A percentile compares a stretch with the other conserved stretches of the same genome.
These are phyloP conservation scores for Leonotis leonurus DNA, from an alignment of 257 asterid species.

Conservation along the genomic window DNA sequence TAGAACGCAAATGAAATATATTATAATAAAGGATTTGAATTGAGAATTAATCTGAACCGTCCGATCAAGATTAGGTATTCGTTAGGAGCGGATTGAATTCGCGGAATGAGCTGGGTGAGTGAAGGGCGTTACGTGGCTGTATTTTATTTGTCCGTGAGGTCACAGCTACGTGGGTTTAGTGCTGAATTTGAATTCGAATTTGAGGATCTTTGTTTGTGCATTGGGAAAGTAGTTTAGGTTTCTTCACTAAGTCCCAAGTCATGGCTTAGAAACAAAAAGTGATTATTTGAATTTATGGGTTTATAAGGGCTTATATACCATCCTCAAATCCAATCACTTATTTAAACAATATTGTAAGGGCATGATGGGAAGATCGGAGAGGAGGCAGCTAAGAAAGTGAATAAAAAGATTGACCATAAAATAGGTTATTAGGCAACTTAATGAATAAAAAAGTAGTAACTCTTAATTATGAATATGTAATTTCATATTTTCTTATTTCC, in stretches of 20 bases:
- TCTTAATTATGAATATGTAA: too few relatives aligned
- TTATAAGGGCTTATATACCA: neutral
- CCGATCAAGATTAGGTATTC: slow-evolving; percentile 34
- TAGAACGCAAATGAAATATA: slow-evolving; percentile 31
- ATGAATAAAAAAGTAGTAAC: too few relatives aligned
- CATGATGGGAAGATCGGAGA: too few relatives aligned
- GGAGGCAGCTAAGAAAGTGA: too few relatives aligned
- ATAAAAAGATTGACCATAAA: too few relatives aligned
- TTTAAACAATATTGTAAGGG: too few relatives aligned
- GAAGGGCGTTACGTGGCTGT: slow-evolving; percentile 2
- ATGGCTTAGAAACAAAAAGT: slow-evolving; percentile 7
- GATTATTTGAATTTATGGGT: neutral
- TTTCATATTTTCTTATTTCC: too few relatives aligned
- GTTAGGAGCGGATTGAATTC: slow-evolving; percentile 58
- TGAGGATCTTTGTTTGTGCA: slow-evolving; percentile 27
- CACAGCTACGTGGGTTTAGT: slow-evolving; percentile 20
- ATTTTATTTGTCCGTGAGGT: slow-evolving; percentile 13
- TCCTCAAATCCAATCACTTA: too few relatives aligned
- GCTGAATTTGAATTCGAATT: slow-evolving; percentile 51
- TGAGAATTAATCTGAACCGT: slow-evolving; percentile 45
- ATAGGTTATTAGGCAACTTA: too few relatives aligned
- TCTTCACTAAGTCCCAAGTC: slow-evolving; percentile 20
- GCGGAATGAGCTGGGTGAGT: slow-evolving; percentile 3
- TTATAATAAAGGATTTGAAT: slow-evolving; percentile 32
- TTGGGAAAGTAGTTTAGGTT: slow-evolving; percentile 30